Base-by-base conservation (phyloP, 805 yeast genomes). In the Suhomyces sp. region DNA sequence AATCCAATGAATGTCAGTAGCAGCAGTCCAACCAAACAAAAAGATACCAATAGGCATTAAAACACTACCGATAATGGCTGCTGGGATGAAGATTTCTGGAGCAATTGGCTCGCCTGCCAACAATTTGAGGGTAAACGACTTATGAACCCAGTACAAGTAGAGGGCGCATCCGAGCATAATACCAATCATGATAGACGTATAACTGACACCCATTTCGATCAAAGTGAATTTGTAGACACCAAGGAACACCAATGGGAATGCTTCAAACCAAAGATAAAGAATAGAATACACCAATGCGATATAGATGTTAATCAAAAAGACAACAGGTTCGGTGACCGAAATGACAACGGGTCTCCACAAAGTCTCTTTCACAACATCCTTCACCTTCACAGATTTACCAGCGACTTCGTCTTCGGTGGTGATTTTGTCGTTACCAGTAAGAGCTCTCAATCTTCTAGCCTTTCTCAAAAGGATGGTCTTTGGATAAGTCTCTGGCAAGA, bases 261-360 rank as follows among this genome's bases (percentile, higher is more conserved):
- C 83, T 65, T 85, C 88, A 59, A 84, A 81, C 72, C 81, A 84
- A 22, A 82, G 63, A 63, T 82, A 85, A 55, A 81, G 57, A 29
- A 78, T 65, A 27, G 85, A 80, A 63, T 84, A 84, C 6, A 76
- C 70, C 48, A 83, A 59, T 0, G 84, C 81, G 57, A 79, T 68
- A 62, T 82, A 83, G 26, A 77, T 19, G 60, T 83, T 76, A 54
- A 83, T 76, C 29, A 82, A 70, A 17, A 83, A 53, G n/a, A 84
- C 78, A 24, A 80, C 81, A 0, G 88, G 88, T 63, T 84, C 88
- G 48, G 64, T 57, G 23, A 77, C 31, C n/a, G 78, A 72, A 51
- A 84, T 70, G 50, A 75, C 76, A 49, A 79, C 53, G 3, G 88
- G 87, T 56, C 81, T 73, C 72, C 74, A 76, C 12, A 77, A 63